Evolutionary conservation across 2,329 filamentous ascomycete genomes (phyloP).

Genomic region (Aureobasidium sp.): DNA sequence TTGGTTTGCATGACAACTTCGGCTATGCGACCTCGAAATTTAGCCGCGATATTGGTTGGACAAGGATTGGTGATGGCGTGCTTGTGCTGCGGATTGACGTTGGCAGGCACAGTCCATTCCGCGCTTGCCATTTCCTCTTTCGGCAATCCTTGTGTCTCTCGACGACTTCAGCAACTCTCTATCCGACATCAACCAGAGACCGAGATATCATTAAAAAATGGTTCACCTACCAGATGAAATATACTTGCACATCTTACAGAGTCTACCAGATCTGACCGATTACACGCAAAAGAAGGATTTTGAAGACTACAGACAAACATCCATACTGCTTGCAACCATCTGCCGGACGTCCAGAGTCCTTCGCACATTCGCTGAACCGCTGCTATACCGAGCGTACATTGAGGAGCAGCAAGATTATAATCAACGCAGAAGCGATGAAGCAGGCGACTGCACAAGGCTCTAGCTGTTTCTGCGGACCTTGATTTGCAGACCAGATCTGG

Average conservation of each 20-base stretch:
- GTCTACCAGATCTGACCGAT: background rate
- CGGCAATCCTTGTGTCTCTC: background rate
- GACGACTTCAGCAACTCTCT: background rate
- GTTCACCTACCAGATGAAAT: background rate
- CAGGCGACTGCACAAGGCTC: background rate
- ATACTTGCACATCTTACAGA: background rate
- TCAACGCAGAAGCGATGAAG: too few relatives aligned
- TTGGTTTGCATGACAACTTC: background rate
- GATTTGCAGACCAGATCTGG: background rate
- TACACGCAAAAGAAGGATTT: background rate
- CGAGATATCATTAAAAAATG: background rate
- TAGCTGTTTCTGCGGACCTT: background rate
- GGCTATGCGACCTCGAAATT: background rate
- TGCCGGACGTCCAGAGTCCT: background rate
- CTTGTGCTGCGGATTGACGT: constrained; percentile 5
- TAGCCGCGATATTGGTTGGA: constrained; percentile 5
- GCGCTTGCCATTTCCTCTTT: constrained; percentile 9
- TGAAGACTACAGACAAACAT: background rate
- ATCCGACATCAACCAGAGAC: background rate
- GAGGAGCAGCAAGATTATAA: background rate
- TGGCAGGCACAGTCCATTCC: constrained; percentile 1
- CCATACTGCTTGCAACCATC: background rate
- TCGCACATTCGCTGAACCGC: background rate
- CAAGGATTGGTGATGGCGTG: background rate
- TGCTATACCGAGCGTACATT: background rate